Base-by-base conservation (phyloP, 805 yeast species). In the Spathaspora gorwiae region DNA sequence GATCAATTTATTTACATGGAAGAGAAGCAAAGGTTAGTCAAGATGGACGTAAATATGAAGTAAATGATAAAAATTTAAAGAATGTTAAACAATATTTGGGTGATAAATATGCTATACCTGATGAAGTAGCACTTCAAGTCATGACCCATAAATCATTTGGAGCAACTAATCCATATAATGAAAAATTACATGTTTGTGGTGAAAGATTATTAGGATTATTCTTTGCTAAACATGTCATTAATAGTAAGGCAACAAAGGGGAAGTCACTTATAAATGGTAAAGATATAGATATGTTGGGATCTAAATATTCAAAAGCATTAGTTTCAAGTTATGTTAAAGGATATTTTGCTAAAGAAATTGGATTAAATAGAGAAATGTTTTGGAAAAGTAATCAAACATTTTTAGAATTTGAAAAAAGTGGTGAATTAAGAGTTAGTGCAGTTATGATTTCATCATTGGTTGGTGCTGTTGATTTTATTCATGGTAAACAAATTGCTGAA, bases 101-200 rank as follows among this genome's bases (percentile, higher is more conserved):
- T 15, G 70, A 69, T 19, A 70, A 76, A 48, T 82, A 72, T 56
- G 52, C 70, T 36, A 68, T 90, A 36, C 72, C 84, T 5, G 85
- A 87, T 55, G 73, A 75, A 6, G 53, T 84, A 47, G 66, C 84
- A 19, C 70, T 89, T 49, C 98, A 92, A 68, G 81, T 87, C 35
- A 70, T 90, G 56, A 90, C 97, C 6, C 97, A 92, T 69, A 92
- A 92, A 68, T 87, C 96, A 19, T 92, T 90, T 73, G 95, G 95
- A 5, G 97, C 96, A 8, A 72, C 78, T 50, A 81, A 83, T 55
- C 97, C 97, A 7, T 88, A 87, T 68, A 92, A 90, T 67, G 97
- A 90, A 61, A 86, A 84, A 62, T 72, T 92, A 55, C 74, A 88
- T 14, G 76, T 84, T 37, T 68, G 88, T 61, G 97, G 95, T 13